A percentile compares a stretch with the other conserved stretches of the same genome.
phyloP scores from a whole-genome alignment of 331 rosid species.

The Phaseolus coccineus region DNA sequence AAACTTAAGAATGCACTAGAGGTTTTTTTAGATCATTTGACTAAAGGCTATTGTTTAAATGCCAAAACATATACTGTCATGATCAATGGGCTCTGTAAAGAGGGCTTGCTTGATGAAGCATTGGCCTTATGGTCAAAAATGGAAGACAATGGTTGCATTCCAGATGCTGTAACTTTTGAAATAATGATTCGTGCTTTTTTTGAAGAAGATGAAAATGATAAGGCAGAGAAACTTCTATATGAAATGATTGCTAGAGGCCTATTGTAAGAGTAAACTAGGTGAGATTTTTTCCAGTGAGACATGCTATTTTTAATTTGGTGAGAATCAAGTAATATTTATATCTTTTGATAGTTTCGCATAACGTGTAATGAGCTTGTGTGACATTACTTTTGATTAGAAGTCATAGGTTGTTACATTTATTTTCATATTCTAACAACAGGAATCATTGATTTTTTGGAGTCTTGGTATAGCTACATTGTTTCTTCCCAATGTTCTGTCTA shows the following conservation, averaged over 20 bases:
- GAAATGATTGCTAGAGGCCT: constrained; percentile 4
- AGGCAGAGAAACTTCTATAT: not conserved
- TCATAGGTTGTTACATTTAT: not conserved
- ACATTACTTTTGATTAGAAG: not conserved
- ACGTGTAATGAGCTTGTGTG: not conserved
- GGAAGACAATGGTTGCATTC: not conserved
- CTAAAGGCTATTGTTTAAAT: not conserved
- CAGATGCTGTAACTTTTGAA: constrained; percentile 7
- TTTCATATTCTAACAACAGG: not conserved
- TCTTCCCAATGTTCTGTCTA: not conserved
- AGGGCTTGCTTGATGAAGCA: not conserved
- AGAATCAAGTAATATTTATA: not conserved
- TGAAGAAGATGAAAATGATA: not conserved
- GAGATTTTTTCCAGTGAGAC: not conserved
- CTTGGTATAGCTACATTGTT: not conserved
- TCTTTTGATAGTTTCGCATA: not conserved
- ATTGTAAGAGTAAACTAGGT: not conserved
- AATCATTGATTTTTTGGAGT: not conserved
- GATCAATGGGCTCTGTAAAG: not conserved
- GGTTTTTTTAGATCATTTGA: not conserved
- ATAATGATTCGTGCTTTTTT: not conserved
- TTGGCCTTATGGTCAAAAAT: not conserved
- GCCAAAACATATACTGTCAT: not conserved
- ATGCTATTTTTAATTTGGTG: not conserved
- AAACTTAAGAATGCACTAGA: not conserved